Conservation (phyloP, 2,329 filamentous ascomycete species). For the Bipolaris sorokiniana region DNA sequence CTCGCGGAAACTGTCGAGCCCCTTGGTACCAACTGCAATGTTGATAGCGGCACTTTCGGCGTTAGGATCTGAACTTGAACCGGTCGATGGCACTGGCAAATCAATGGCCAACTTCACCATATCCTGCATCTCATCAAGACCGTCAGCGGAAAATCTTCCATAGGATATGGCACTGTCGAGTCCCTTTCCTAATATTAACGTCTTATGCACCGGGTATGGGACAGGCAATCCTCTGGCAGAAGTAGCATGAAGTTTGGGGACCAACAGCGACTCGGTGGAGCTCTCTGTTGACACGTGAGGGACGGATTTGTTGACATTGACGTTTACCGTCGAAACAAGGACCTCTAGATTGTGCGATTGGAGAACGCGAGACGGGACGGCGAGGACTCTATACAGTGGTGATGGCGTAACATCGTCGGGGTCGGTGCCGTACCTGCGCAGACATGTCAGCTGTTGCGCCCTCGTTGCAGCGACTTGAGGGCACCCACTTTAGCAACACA, state of each 20-base stretch:
- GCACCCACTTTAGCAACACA: slow-evolving; percentile 50
- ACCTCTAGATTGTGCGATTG: slow-evolving; percentile 70
- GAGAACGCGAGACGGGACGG: slow-evolving; percentile 67
- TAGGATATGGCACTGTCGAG: slow-evolving; percentile 69
- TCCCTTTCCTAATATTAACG: slow-evolving; percentile 75
- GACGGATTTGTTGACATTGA: slow-evolving; percentile 48
- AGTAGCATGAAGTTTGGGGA: slow-evolving; percentile 72
- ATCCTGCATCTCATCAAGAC: slow-evolving; percentile 50
- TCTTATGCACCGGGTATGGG: slow-evolving; percentile 83
- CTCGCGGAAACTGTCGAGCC: slow-evolving; percentile 70
- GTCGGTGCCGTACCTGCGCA: slow-evolving; percentile 61
- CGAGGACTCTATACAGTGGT: slow-evolving; percentile 65
- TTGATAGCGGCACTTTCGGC: slow-evolving; percentile 61
- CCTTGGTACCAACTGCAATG: slow-evolving; percentile 65
- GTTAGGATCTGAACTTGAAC: slow-evolving; percentile 28
- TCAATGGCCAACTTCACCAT: slow-evolving; percentile 65
- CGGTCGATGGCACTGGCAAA: slow-evolving; percentile 54
- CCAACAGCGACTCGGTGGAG: slow-evolving; percentile 71
- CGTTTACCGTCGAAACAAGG: slow-evolving; percentile 59
- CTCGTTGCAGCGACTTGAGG: not conserved
- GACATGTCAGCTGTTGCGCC: slow-evolving; percentile 19
- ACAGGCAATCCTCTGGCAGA: slow-evolving; percentile 70
- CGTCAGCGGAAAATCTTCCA: slow-evolving; percentile 48
- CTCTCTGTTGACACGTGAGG: slow-evolving; percentile 43
- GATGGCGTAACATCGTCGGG: slow-evolving; percentile 54